Evolutionary conservation across 1,284 basidiomycete species (phyloP), one percentile per base, ranked within the genome.

Genomic region (Earliella scabrosa): DNA sequence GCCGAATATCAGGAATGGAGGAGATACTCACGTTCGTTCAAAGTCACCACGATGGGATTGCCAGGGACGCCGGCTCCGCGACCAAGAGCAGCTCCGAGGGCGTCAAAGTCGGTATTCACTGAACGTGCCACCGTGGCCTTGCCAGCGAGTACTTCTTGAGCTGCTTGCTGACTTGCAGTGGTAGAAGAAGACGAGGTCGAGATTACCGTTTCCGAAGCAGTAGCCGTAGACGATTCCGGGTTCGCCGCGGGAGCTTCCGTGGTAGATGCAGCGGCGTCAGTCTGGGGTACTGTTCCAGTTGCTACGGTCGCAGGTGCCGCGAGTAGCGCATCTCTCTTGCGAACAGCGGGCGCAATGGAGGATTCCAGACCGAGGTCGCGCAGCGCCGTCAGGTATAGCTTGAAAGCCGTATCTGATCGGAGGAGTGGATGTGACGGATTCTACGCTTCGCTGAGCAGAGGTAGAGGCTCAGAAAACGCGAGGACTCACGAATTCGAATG

Each of bases 31-130:
- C 91, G 83, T 80, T 93, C 91, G 60, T 85, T 85, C 61, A 95
- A 82, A 34, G 90, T 82, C 34, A 95, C 92, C 50, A 88, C 82
- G 34, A 95, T 87, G 5, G 92, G 91, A 59, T 80, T 80, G 1
- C 73, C 77, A 34, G 73, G 74, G 40, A 73, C 73, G 35, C 82
- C 81, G 18, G 75, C 71, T 47, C 80, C 77, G 52, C 70, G 69
- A 41, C 66, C 69, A 38, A 81, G 65, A 5, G 75, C 76, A 24
- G 77, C 72, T 9, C 68, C 72, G 32, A 82, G 68, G 54, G 76
- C 79, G 31, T 73, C 72, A 50, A 80, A 68, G 45, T 78, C 74
- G 24, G 76, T 67, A 55, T 66, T 74, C 39, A 67, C 56, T 50
- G 71, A 35, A 1, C 67, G 59, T 2, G 53, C 50, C 27, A 63